Conservation (phyloP, 2,329 filamentous ascomycete species). For the Diplodia intermedia region DNA sequence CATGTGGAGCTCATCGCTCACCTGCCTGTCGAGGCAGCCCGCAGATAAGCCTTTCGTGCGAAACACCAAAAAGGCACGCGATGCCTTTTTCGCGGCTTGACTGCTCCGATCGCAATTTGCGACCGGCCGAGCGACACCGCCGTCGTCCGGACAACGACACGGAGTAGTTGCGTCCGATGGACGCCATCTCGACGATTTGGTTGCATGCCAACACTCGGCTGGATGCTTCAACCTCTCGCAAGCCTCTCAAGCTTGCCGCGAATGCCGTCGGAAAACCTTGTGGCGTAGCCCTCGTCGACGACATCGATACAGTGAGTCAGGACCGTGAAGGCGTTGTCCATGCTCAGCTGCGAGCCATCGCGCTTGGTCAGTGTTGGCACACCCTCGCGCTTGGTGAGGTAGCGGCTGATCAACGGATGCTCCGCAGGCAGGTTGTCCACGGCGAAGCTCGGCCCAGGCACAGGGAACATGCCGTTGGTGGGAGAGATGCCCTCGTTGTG, state of each 20-base stretch:
- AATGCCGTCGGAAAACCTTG: constrained; percentile 62
- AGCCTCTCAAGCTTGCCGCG: constrained; percentile 60
- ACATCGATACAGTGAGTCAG: constrained; percentile 61
- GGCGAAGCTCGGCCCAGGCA: constrained; percentile 53
- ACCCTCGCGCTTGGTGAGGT: constrained; percentile 61
- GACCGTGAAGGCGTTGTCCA: constrained; percentile 58
- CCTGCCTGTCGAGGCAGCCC: constrained; percentile 7
- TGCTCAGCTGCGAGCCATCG: constrained; percentile 56
- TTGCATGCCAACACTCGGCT: neutral
- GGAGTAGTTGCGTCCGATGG: neutral
- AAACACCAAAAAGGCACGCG: neutral
- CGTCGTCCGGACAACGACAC: neutral
- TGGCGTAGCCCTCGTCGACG: constrained; percentile 60
- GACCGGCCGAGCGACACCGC: neutral
- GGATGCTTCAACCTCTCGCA: constrained; percentile 39
- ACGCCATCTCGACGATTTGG: neutral
- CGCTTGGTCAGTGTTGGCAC: constrained; percentile 59
- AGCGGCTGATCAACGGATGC: constrained; percentile 59
- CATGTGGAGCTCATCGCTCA: neutral
- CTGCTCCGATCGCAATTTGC: neutral
- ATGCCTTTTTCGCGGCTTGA: neutral
- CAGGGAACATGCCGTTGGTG: constrained; percentile 48
- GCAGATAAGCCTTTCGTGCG: neutral
- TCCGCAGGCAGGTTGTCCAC: constrained; percentile 60
- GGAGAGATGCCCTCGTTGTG: constrained; percentile 55